phyloP scores from a whole-genome alignment of 2,329 filamentous ascomycete genomes.

The Calonectria crousiana region DNA sequence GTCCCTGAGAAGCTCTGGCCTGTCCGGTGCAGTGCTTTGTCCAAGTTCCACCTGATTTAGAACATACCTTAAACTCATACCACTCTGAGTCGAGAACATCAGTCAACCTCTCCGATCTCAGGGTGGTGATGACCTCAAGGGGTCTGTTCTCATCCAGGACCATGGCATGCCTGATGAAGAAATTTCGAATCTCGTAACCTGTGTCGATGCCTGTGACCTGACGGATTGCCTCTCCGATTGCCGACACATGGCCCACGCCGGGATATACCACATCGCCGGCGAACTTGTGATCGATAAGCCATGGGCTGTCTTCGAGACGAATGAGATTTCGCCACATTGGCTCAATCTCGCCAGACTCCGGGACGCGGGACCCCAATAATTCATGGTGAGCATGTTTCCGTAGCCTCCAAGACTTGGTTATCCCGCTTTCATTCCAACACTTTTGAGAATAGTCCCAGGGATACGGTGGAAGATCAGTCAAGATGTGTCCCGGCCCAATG shows the following conservation, averaged over 20 bases:
- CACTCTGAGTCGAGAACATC: background rate
- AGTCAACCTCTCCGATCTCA: background rate
- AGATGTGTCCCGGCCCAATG: background rate
- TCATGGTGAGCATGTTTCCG: slow-evolving; percentile 1
- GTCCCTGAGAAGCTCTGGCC: background rate
- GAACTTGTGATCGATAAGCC: slow-evolving; percentile 54
- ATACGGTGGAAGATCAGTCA: background rate
- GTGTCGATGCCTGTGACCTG: background rate
- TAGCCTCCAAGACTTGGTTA: background rate
- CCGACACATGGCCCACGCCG: background rate
- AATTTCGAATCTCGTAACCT: background rate
- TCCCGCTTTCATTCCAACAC: background rate
- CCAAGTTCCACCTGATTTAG: background rate
- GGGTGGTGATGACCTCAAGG: background rate
- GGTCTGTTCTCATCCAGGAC: background rate
- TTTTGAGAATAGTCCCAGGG: background rate
- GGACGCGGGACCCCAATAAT: slow-evolving; percentile 21
- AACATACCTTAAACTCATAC: background rate
- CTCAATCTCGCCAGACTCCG: slow-evolving; percentile 23
- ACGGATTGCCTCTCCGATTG: background rate
- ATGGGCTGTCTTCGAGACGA: slow-evolving; percentile 45
- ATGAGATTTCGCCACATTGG: slow-evolving; percentile 34
- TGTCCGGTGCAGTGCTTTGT: background rate
- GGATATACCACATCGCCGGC: background rate
- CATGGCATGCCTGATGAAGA: background rate